Conservation (phyloP, 2,329 filamentous ascomycete genomes). For the Calonectria naviculata region DNA sequence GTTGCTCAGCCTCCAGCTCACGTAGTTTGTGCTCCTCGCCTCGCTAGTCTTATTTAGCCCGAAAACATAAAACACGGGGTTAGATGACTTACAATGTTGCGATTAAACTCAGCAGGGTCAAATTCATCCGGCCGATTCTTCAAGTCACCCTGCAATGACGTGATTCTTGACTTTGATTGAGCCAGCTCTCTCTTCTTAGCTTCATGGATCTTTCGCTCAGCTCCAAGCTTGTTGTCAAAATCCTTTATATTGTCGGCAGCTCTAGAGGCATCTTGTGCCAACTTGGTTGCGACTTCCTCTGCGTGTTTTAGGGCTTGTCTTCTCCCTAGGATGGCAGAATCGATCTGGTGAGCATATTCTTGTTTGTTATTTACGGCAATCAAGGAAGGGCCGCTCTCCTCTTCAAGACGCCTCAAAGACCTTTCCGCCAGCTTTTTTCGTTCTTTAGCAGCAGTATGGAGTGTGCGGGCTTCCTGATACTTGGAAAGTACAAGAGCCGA, state of each 20-base stretch:
- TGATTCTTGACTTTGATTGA: constrained; percentile 67
- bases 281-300: constrained; percentile 62
- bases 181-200: constrained; percentile 63
- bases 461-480: constrained; percentile 67
- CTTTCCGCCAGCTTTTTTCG: constrained; percentile 64
- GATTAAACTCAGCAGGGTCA: constrained; percentile 77
- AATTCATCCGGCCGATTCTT: constrained; percentile 74
- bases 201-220: constrained; percentile 61
- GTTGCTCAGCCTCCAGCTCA: constrained; percentile 59
- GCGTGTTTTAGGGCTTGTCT: constrained; percentile 63
- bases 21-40: constrained; percentile 68
- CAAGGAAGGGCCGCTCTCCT: constrained; percentile 72
- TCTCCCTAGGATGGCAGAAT: constrained; percentile 65
- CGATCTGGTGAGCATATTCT: constrained; percentile 70
- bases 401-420: constrained; percentile 70
- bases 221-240: constrained; percentile 56
- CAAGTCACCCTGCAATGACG: constrained; percentile 70
- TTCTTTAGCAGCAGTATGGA: constrained; percentile 63
- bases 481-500: constrained; percentile 73
- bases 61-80: background rate
- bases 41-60: constrained; percentile 57
- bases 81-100: constrained; percentile 73
- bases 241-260: constrained; percentile 55
- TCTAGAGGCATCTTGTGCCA: constrained; percentile 51
- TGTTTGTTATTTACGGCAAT: constrained; percentile 77